phyloP scores from a whole-genome alignment of 208 protist species.

The Trypanosoma lewisi region DNA sequence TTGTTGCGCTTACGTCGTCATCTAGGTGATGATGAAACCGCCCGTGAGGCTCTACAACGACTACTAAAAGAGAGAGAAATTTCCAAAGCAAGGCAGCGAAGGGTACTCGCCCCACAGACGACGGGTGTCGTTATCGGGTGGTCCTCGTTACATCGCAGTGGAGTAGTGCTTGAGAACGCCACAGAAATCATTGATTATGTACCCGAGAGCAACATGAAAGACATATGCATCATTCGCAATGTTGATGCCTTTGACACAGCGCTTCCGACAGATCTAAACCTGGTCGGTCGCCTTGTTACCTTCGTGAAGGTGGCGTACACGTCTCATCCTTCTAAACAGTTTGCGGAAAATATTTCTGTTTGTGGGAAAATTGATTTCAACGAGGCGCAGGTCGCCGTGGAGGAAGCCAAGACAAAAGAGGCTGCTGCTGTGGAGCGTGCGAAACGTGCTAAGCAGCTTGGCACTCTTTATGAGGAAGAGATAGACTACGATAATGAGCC shows the following conservation, averaged over 20 bases:
- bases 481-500: conserved; percentile 16
- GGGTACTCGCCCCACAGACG: conserved; percentile 36
- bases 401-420: conserved; percentile 35
- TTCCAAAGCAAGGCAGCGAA: conserved; percentile 26
- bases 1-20: conserved; percentile 50
- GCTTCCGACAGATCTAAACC: conserved; percentile 62
- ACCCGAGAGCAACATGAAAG: background rate
- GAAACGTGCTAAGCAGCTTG: conserved; percentile 20
- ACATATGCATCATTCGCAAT: conserved; percentile 71
- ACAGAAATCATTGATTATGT: conserved; percentile 17
- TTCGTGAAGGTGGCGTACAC: conserved; percentile 76
- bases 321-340: conserved; percentile 45
- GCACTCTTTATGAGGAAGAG: conserved; percentile 23
- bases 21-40: conserved; percentile 47
- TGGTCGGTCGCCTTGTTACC: conserved; percentile 57
- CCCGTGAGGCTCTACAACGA: conserved; percentile 38
- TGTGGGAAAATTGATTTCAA: conserved; percentile 49
- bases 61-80: conserved; percentile 27
- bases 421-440: conserved; percentile 27
- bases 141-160: conserved; percentile 78
- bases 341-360: conserved; percentile 74
- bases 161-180: conserved; percentile 48
- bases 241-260: conserved; percentile 78
- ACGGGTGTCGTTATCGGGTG: conserved; percentile 61
- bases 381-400: conserved; percentile 37